A percentile compares a stretch with the other conserved stretches of the same genome.
These are phyloP conservation scores for Eimeria brunetti DNA, from an alignment of 169 alveolate species.

Conservation along the genomic window DNA sequence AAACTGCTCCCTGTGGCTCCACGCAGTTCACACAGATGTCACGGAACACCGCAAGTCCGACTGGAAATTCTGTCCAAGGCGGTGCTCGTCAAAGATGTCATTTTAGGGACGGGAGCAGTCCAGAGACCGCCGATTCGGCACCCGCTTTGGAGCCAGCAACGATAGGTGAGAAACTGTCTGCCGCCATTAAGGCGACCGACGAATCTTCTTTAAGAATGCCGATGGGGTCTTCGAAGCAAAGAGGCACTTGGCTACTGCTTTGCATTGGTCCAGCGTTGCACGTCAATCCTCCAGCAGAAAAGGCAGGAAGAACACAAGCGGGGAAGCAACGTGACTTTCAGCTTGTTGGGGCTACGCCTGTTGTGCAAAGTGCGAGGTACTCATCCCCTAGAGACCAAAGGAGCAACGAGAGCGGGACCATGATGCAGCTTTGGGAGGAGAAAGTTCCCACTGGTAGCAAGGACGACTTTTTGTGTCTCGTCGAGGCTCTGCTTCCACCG, in stretches of 20 bases:
- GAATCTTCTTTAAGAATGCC: background rate
- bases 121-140: background rate
- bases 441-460: conserved; percentile 23
- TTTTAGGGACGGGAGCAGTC: background rate
- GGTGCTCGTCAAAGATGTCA: background rate
- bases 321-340: background rate
- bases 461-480: background rate
- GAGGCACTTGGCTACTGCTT: conserved; percentile 49
- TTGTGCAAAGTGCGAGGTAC: background rate
- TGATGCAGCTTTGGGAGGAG: background rate
- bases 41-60: background rate
- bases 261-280: conserved; percentile 55
- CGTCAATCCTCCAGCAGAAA: background rate
- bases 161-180: background rate
- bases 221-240: background rate
- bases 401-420: background rate
- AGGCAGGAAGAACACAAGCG: background rate
- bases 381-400: background rate
- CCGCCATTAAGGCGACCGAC: background rate
- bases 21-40: background rate
- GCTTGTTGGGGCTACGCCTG: background rate
- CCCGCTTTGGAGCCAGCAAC: background rate
- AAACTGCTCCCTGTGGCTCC: background rate
- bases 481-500: background rate
- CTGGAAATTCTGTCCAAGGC: background rate